A percentile compares a stretch with the other conserved stretches of the same genome.
Conservation (phyloP, 2,329 filamentous ascomycete species). For the Chrysoporthe cubensis region DNA sequence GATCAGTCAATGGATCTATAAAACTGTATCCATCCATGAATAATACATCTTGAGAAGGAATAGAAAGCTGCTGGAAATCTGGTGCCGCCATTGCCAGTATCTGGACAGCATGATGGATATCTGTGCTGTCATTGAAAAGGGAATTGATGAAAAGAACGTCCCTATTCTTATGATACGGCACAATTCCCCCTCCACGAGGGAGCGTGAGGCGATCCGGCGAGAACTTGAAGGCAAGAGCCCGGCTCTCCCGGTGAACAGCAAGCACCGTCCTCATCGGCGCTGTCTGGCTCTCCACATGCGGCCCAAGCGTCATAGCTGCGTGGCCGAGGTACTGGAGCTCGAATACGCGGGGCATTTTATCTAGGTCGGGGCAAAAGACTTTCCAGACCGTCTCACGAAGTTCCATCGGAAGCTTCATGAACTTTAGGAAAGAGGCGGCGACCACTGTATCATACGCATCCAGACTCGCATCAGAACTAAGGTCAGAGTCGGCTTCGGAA, state of each 20-base stretch:
- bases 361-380: slow-evolving; percentile 38
- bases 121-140: background rate
- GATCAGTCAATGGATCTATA: background rate
- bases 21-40: too few relatives aligned
- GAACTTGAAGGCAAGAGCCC: slow-evolving; percentile 36
- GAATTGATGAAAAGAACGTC: slow-evolving; percentile 39
- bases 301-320: slow-evolving; percentile 16
- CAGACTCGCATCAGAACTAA: background rate
- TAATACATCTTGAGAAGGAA: background rate
- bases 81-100: background rate
- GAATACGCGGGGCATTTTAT: slow-evolving; percentile 35
- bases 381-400: slow-evolving; percentile 41
- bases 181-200: slow-evolving; percentile 32
- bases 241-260: slow-evolving; percentile 43
- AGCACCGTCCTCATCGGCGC: slow-evolving; percentile 37
- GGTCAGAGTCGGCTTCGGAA: slow-evolving; percentile 19
- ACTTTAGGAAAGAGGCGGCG: slow-evolving; percentile 32
- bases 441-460: background rate
- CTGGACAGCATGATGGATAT: background rate
- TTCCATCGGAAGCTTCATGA: slow-evolving; percentile 40
- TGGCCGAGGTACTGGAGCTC: slow-evolving; percentile 30
- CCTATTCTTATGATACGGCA: slow-evolving; percentile 38
- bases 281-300: slow-evolving; percentile 36
- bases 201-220: slow-evolving; percentile 41
- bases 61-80: slow-evolving; percentile 4